phyloP scores from a whole-genome alignment of 2,329 filamentous ascomycete species.

The Canariomyces notabilis region DNA sequence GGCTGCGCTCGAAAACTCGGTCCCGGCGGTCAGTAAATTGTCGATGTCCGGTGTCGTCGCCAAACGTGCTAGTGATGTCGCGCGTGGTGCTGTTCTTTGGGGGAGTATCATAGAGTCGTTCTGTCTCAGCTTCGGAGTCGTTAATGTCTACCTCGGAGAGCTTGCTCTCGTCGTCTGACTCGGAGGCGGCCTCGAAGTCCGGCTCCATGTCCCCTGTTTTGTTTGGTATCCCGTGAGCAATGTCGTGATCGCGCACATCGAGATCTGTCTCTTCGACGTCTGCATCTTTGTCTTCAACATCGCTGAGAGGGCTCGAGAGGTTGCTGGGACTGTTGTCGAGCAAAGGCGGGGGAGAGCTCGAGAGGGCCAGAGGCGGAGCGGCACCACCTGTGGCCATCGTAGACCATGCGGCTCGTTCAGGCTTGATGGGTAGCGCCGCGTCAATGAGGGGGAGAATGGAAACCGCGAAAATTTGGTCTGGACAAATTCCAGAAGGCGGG shows the following conservation, averaged over 20 bases:
- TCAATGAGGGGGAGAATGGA: conserved; percentile 13
- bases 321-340: conserved; percentile 60
- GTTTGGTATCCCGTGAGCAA: conserved; percentile 16
- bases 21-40: conserved; percentile 47
- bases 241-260: conserved; percentile 28
- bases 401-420: conserved; percentile 19
- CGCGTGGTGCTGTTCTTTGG: conserved; percentile 44
- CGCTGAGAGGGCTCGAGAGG: conserved; percentile 86
- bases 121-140: conserved; percentile 86
- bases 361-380: conserved; percentile 45
- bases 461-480: conserved; percentile 23
- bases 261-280: conserved; percentile 60
- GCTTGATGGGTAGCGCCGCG: not conserved
- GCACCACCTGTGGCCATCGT: conserved; percentile 48
- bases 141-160: conserved; percentile 54
- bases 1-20: conserved; percentile 57
- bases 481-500: conserved; percentile 13
- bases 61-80: conserved; percentile 42
- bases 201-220: conserved; percentile 22
- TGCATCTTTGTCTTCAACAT: conserved; percentile 75
- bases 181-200: conserved; percentile 23
- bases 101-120: conserved; percentile 86
- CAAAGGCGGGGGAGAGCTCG: conserved; percentile 44
- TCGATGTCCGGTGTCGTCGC: conserved; percentile 56
- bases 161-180: conserved; percentile 35